phyloP scores from a whole-genome alignment of 257 asterid species.

The Nicotiana tabacum region DNA sequence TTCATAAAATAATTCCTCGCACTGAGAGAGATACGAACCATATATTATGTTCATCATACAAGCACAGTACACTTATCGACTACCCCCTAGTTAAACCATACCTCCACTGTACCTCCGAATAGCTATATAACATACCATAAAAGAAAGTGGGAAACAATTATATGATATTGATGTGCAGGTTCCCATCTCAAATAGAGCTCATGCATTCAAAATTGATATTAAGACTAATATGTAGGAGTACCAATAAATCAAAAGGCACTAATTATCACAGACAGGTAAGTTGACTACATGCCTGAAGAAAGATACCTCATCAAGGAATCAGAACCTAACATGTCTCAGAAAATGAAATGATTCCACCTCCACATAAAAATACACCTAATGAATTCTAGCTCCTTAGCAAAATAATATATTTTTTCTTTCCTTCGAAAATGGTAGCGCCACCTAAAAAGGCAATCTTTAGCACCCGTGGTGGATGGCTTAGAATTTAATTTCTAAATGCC shows the following conservation, averaged over 20 bases:
- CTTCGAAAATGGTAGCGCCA: too few species aligned
- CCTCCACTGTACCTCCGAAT: not conserved
- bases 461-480: too few species aligned
- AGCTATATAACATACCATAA: not conserved
- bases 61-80: not conserved
- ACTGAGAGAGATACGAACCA: not conserved
- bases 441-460: too few species aligned
- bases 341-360: not conserved
- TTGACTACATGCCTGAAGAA: not conserved
- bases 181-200: not conserved
- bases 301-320: not conserved
- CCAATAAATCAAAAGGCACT: not conserved
- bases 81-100: not conserved
- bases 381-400: not conserved
- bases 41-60: not conserved
- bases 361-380: not conserved
- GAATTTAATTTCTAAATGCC: too few species aligned
- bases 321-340: constrained; percentile 2
- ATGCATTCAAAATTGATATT: not conserved
- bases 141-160: not conserved
- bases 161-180: not conserved
- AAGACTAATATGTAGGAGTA: not conserved
- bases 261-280: not conserved
- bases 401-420: not conserved
- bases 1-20: not conserved